Evolutionary conservation across 2,329 filamentous ascomycete genomes (phyloP), one percentile per base, ranked within the genome.

Genomic region (Claviceps digitariae): DNA sequence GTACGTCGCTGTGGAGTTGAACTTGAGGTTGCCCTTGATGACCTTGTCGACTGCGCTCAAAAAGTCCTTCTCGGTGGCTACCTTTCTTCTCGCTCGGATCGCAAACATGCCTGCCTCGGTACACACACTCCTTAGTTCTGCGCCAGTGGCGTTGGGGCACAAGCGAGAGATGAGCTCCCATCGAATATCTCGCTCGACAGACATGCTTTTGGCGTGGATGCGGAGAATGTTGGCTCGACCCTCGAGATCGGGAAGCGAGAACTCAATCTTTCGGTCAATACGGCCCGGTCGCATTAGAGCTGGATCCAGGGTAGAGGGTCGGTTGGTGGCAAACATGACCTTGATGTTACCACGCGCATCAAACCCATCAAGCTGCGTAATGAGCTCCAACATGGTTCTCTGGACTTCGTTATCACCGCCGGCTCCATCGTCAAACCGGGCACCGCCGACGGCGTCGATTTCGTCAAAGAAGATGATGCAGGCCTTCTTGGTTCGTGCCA

Each of bases 161-260:
- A 98, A 78, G 62, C 93, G 85, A 21, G 90, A 96, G 66, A 98
- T 97, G 59, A 98, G 80, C 75, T 98, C 93, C 93, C 93, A 98
- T 72, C 93, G 83, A 65, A 98, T 98, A 66, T 98, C 93, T 52
- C 93, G 83, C 79, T 98, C 93, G 40, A 98, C 93, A 20, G 90
- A 96, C 93, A 98, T 98, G 68, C 88, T 95, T 85, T 97, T 98
- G 63, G 93, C 93, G 74, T 97, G 93, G 64, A 98, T 98, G 50
- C 93, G 87, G 46, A 98, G 81, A 65, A 98, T 97, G 73, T 96
- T 97, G 65, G 93, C 93, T 60, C 93, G 86, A 51, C 93, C 93
- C 70, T 98, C 93, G 62, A 97, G 88, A 69, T 98, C 93, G 25
- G 93, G 93, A 25, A 98, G 79, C 1, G 90, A 91, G 75, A 98